phyloP scores from a whole-genome alignment of 129 eudicot genomes.

The Artemisia tridentata region DNA sequence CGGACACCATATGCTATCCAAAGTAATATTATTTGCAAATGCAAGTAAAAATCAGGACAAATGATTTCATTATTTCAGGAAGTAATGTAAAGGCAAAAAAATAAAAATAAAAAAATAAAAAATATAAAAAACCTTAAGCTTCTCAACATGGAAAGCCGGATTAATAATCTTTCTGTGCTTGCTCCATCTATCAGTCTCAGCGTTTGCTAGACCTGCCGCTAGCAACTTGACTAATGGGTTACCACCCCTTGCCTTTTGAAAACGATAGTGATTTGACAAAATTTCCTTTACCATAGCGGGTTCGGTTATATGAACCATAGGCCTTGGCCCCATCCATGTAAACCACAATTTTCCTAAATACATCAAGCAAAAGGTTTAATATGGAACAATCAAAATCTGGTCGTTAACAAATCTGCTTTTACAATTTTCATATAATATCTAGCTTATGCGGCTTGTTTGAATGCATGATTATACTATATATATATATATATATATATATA shows the following conservation, averaged over 20 bases:
- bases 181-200: slow-evolving; percentile 32
- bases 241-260: slow-evolving; percentile 22
- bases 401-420: no score
- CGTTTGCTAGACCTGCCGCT: slow-evolving; percentile 9
- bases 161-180: slow-evolving; percentile 44
- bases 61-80: neutral
- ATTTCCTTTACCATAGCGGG: slow-evolving; percentile 22
- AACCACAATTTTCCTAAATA: slow-evolving; percentile 20
- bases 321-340: slow-evolving; percentile 36
- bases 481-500: no score
- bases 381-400: no score
- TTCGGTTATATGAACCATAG: slow-evolving; percentile 22
- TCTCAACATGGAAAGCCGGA: slow-evolving; percentile 45
- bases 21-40: neutral
- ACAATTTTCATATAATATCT: no score
- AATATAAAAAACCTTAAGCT: slow-evolving; percentile 33
- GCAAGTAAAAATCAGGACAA: neutral
- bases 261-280: slow-evolving; percentile 13
- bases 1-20: slow-evolving; percentile 24
- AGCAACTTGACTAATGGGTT: slow-evolving; percentile 26
- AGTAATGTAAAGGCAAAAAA: neutral
- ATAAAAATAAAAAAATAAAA: neutral
- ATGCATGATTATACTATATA: no score
- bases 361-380: neutral
- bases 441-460: no score